Percentiles rank a stretch among this genome's conserved stretches.
Conservation (phyloP, 2,329 filamentous ascomycete species). For the Trichoderma sp. region DNA sequence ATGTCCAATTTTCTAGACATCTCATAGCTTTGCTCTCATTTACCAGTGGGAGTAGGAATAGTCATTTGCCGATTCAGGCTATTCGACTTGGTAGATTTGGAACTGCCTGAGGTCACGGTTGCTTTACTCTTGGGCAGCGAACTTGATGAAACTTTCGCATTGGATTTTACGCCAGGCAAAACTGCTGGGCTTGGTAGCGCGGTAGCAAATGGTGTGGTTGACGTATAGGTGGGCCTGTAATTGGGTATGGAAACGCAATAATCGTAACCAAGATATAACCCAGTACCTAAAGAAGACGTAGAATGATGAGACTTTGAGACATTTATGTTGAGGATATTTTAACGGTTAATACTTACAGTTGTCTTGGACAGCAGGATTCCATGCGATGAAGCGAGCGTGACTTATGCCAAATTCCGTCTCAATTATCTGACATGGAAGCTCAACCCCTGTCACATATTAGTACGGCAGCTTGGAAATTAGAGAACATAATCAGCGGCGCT, state of each 20-base stretch:
- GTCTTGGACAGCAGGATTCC: neutral
- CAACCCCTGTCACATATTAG: neutral
- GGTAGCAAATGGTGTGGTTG: neutral
- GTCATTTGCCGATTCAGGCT: neutral
- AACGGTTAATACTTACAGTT: neutral
- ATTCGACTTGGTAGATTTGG: neutral
- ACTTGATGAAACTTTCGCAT: neutral
- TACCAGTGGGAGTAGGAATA: neutral
- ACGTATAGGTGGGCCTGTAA: neutral
- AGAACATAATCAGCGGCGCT: neutral
- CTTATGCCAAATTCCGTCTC: neutral
- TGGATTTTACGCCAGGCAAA: neutral
- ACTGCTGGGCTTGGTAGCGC: neutral
- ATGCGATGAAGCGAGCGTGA: neutral
- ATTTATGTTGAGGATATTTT: neutral
- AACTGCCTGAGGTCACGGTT: neutral
- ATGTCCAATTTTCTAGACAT: neutral
- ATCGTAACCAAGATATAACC: neutral
- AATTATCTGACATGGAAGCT: neutral
- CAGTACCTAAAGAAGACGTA: neutral
- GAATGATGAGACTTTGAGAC: neutral
- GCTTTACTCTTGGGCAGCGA: neutral
- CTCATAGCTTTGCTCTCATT: neutral
- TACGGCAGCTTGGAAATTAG: fast-evolving
- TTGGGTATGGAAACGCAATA: neutral